Base-by-base conservation (phyloP, 2,329 filamentous ascomycete species). In the Fusarium paranaense region DNA sequence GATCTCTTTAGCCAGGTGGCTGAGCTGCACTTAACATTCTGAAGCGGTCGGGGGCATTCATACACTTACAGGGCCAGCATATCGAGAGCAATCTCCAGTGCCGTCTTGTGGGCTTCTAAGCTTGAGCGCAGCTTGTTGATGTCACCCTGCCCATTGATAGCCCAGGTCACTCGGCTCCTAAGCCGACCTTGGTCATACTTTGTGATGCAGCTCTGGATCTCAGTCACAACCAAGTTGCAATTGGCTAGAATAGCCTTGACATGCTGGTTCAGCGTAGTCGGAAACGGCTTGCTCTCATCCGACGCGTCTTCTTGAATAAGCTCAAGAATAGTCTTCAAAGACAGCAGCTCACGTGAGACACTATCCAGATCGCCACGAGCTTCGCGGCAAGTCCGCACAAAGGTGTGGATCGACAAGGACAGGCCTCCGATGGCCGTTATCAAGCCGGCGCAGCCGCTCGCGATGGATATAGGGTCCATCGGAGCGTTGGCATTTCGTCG, bases 401-500 rank as follows among this genome's bases (percentile, higher is more conserved):
- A 67, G 4, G 57, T 9, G 9, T 30, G 25, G 57, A 59, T 30
- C 10, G 22, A 27, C 10, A 40, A 4, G 4, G 56, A 59, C 8
- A 59, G 25, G 45, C n/a, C 33, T 7, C 40, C 42, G 33, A 62
- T 62, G 32, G 32, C 42, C 8, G n/a, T 25, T 35, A 52, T 33
- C 22, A 74, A 59, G 8, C 71, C 32, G 2, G 64, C 67, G 35
- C 71, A 74, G 8, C 64, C 71, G 8, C 20, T 58, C n/a, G 38
- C 45, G 7, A 73, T 71, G 20, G 66, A 73, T 3, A 72, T 57
- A 58, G 69, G 69, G 2, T 70, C 69, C 69, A 72, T 72, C 18
- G 18, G 27, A 18, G 47, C 47, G 18, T 54, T 54, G 18, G 10
- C 47, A 54, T 14, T 18, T 27, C 47, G 47, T 52, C 10, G 47